These are phyloP conservation scores for Mycena epipterygia DNA, from an alignment of 768 basidiomycete genomes.

Conservation along the genomic window DNA sequence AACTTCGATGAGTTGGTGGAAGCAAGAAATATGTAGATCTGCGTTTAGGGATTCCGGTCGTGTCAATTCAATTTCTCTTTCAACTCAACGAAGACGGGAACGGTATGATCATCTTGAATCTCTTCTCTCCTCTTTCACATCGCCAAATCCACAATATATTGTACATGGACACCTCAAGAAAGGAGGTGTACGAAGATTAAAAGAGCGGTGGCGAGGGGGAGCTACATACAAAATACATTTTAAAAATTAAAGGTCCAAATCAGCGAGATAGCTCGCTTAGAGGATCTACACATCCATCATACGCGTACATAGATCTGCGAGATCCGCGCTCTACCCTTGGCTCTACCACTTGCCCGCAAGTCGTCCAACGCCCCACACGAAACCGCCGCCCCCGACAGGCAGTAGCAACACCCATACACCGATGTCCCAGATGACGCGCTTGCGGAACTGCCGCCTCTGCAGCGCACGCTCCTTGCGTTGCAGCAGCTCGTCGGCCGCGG, in stretches of 20 bases:
- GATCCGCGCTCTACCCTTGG: constrained; percentile 58
- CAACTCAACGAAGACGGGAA: too few relatives aligned
- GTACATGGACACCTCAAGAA: not conserved
- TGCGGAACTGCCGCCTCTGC: constrained; percentile 79
- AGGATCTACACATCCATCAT: constrained; percentile 13
- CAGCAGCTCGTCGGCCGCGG: constrained; percentile 75
- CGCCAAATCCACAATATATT: too few relatives aligned
- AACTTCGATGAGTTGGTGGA: too few relatives aligned
- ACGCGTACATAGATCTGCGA: not conserved
- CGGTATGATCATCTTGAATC: too few relatives aligned
- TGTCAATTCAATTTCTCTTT: too few relatives aligned
- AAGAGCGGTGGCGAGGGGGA: not conserved
- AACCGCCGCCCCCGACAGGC: constrained; percentile 68
- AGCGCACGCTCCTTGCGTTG: constrained; percentile 89
- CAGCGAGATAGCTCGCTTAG: constrained; percentile 26
- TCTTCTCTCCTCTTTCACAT: too few relatives aligned
- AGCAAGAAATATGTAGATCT: too few relatives aligned
- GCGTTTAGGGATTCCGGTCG: too few relatives aligned
- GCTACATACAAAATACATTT: constrained; percentile 19
- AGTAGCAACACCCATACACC: constrained; percentile 82
- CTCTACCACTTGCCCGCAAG: constrained; percentile 65
- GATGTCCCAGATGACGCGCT: constrained; percentile 87
- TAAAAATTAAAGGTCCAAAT: constrained; percentile 14
- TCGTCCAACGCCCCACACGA: constrained; percentile 71
- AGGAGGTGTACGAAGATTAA: not conserved